phyloP scores from a whole-genome alignment of 2,329 filamentous ascomycete species.

The Emmonsiellopsis sp. region DNA sequence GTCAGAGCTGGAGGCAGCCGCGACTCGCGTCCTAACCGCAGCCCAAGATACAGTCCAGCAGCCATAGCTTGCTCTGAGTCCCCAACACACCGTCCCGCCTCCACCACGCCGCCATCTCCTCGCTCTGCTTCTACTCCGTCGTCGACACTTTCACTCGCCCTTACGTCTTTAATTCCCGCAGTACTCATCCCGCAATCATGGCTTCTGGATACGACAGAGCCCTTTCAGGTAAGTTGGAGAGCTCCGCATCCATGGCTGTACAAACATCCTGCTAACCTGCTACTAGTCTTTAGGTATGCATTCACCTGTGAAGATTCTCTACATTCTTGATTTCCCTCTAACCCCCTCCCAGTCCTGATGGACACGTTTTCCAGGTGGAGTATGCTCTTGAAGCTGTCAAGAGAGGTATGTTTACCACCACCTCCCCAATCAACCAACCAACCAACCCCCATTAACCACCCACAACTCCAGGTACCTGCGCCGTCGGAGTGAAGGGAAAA shows the following conservation, averaged over 20 bases:
- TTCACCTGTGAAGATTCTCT: slow-evolving; percentile 1
- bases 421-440: slow-evolving; percentile 10
- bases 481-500: slow-evolving; percentile 90
- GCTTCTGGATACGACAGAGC: slow-evolving; percentile 98
- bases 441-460: slow-evolving; percentile 15
- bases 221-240: slow-evolving; percentile 69
- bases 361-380: slow-evolving; percentile 99
- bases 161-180: background rate
- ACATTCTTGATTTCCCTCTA: slow-evolving; percentile 25
- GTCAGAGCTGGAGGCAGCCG: slow-evolving; percentile 9
- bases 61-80: background rate
- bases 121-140: background rate
- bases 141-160: background rate
- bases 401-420: slow-evolving; percentile 55
- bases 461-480: slow-evolving; percentile 67
- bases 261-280: slow-evolving; percentile 10
- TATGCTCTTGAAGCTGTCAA: slow-evolving; percentile 99
- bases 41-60: background rate
- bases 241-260: slow-evolving; percentile 11
- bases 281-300: slow-evolving; percentile 63
- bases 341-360: slow-evolving; percentile 70
- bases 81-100: background rate
- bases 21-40: slow-evolving; percentile 6
- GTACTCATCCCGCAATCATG: slow-evolving; percentile 41
- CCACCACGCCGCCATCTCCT: background rate